Percentiles rank a stretch among this genome's conserved stretches.
These are phyloP conservation scores for Zymoseptoria passerinii DNA, from an alignment of 2,329 filamentous ascomycete genomes.

Conservation along the genomic window DNA sequence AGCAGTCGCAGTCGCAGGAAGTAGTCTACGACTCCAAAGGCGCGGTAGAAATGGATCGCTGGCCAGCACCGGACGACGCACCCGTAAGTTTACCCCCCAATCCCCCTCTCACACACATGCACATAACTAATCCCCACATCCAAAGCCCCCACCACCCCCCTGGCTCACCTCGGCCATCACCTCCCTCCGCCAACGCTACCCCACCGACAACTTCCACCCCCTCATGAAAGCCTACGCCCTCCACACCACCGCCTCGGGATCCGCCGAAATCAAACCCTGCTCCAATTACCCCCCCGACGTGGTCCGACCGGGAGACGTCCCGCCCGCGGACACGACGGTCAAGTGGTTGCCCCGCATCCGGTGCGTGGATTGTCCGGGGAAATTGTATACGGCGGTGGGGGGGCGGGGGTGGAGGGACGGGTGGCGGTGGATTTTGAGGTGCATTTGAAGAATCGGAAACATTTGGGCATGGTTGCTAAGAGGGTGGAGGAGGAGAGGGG, in stretches of 20 bases:
- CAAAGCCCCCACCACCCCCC: slow-evolving; percentile 75
- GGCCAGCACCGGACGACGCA: slow-evolving; percentile 50
- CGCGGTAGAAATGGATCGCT: slow-evolving; percentile 57
- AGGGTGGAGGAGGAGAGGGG: background rate
- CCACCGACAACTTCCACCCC: slow-evolving; percentile 76
- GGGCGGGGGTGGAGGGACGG: slow-evolving; percentile 70
- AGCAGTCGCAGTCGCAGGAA: slow-evolving; percentile 3
- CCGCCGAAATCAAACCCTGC: background rate
- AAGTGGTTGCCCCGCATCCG: slow-evolving; percentile 83
- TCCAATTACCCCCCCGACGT: background rate
- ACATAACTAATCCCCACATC: slow-evolving; percentile 3
- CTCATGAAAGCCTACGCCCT: slow-evolving; percentile 74
- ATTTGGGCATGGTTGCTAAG: slow-evolving; percentile 35
- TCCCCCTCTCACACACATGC: slow-evolving; percentile 1
- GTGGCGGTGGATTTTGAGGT: slow-evolving; percentile 88
- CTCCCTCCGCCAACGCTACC: slow-evolving; percentile 61
- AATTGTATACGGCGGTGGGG: slow-evolving; percentile 84
- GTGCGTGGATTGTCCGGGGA: slow-evolving; percentile 86
- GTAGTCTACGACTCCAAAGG: slow-evolving; percentile 38
- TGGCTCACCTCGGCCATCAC: slow-evolving; percentile 75
- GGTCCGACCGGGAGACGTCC: slow-evolving; percentile 38
- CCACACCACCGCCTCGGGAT: slow-evolving; percentile 24
- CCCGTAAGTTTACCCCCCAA: slow-evolving; percentile 46
- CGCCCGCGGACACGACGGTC: slow-evolving; percentile 60
- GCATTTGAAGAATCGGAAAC: slow-evolving; percentile 76